Base-by-base conservation (phyloP, 345 rosid species). In the Hibiscus trionum region DNA sequence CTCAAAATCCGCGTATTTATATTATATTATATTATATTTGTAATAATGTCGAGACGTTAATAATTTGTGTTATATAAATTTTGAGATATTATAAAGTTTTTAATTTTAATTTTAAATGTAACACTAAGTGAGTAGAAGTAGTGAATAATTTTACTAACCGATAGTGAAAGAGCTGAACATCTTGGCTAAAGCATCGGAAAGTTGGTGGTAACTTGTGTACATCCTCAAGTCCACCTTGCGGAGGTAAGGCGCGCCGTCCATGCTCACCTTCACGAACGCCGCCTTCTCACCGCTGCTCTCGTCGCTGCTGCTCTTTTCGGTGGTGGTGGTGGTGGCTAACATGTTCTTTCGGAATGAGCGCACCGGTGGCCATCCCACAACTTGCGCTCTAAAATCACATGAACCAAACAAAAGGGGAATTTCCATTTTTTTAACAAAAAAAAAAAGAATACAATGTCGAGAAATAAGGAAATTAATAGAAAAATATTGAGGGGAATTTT, bases 321-420 rank as follows among this genome's bases (percentile, higher is more conserved):
- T 82, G 24, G 75, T 82, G 24, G 75, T 82, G 24, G 77, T 75
- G 3, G 75, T 81, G 24, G 77, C 75, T 77, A 89, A 59, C 78
- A 88, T 78, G 84, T 86, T 90, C 88, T 91, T 93, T 16, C 91
- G 69, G 81, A 79, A 93, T 29, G 98, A 86, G 65, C 98, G 78
- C 37, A 93, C 91, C 1, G 98, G 98, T 4, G 98, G 98, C 98
- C 98, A 93, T 17, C 98, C 98, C 77, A 89, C 93, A 7, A 91
- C 91, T 42, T 89, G 98, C 68, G 91, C 87, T 91, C 96, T 87
- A 82, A 11, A 49, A 19, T 70, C 50, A 39, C 8, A 7, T 7
- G 8, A 39, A 39, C 44, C 44, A 39, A 39, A 8, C 10, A 1
- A 8, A 39, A 39, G 2, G 9, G 8, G 44, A 39, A 39, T 39